These are phyloP conservation scores for Tephrocybe sp. DNA, from an alignment of 768 basidiomycete genomes.

Conservation along the genomic window DNA sequence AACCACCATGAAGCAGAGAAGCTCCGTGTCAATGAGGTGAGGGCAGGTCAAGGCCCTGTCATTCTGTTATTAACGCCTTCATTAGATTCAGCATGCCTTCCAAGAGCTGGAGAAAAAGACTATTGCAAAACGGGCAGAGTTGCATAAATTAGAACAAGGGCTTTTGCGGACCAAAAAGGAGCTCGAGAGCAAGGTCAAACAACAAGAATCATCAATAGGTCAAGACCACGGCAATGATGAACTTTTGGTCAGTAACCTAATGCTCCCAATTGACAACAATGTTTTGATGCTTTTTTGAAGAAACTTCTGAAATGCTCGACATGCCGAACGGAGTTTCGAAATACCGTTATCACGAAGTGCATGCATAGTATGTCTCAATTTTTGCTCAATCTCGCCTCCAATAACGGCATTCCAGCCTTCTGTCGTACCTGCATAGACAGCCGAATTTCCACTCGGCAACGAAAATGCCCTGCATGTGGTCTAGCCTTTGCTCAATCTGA, in stretches of 20 bases:
- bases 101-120: conserved; percentile 33
- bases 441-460: conserved; percentile 85
- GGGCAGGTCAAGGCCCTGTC: conserved; percentile 4
- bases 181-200: conserved; percentile 16
- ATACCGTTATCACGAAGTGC: conserved; percentile 82
- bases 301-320: conserved; percentile 85
- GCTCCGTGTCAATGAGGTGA: conserved; percentile 37
- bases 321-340: conserved; percentile 75
- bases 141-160: conserved; percentile 47
- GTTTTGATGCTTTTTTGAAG: conserved; percentile 34
- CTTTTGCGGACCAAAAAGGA: conserved; percentile 46
- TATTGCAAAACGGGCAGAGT: conserved; percentile 31
- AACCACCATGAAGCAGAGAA: conserved; percentile 34
- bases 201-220: conserved; percentile 4
- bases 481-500: conserved; percentile 80
- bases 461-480: conserved; percentile 92
- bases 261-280: background rate
- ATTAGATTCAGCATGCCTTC: conserved; percentile 26
- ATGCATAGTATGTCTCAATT: conserved; percentile 72
- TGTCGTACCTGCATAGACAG: conserved; percentile 82
- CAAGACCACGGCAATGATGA: conserved; percentile 8
- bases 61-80: background rate
- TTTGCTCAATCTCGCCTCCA: background rate
- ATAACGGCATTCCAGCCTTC: conserved; percentile 54
- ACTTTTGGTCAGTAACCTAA: conserved; percentile 47